Evolutionary conservation across 2,329 filamentous ascomycete species (phyloP), one percentile per base, ranked within the genome.

Genomic region (Trichoderma sp.): DNA sequence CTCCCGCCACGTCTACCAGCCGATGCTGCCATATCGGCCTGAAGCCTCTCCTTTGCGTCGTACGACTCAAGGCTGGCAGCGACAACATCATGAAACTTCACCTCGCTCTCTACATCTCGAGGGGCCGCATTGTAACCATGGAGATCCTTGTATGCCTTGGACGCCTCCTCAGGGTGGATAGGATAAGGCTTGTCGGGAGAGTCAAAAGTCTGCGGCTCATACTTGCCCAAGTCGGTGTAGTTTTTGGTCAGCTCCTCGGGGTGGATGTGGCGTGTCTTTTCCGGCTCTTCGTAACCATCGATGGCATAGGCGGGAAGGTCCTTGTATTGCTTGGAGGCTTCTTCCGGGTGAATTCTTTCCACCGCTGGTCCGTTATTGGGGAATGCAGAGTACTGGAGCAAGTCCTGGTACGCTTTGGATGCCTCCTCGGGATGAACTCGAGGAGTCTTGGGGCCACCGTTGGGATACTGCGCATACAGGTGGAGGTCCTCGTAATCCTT

Each of bases 141-240:
- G 50, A 88, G 81, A 66, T 88, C 86, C 68, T 83, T 83, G 73
- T 86, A 87, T 41, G 80, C 78, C 79, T 84, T 84, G 27, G 82
- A 79, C 6, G 79, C 80, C 76, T 85, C 83, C 76, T 85, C 84
- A 1, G 83, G 81, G 38, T 84, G 79, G 18, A 77, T 76, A 2
- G 81, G 81, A 35, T 82, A 80, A 8, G 79, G 75, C 63, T 75
- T 79, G 38, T 79, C 77, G 8, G 77, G 68, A 3, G 80, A 79
- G 50, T 82, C 82, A 68, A 84, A 83, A 4, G 76, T 76, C 24
- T 78, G 77, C 2, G 80, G 79, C n/a, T 79, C 78, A 77, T 88
- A 88, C 74, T 84, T 81, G 71, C 81, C 80, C 67, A 88, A 81
- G 72, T 88, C 87, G 9, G 82, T 80, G 60, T 87, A 85, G 6